Conservation (phyloP, 805 yeast genomes). For the Metschnikowia baotianmanensis region DNA sequence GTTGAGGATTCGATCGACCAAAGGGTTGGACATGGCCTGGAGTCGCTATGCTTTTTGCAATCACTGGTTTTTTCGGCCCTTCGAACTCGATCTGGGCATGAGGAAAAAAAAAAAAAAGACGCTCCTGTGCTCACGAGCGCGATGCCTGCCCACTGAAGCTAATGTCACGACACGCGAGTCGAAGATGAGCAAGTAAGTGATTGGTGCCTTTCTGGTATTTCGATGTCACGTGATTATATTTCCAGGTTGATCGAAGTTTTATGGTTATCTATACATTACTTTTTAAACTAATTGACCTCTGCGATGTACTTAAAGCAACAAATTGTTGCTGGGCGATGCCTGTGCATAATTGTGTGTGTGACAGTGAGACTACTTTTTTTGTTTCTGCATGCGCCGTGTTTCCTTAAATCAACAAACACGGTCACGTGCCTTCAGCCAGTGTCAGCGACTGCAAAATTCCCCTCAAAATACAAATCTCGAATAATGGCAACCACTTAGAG, state of each 20-base stretch:
- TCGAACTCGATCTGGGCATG: background rate
- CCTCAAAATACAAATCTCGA: too few relatives aligned
- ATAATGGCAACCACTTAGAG: too few relatives aligned
- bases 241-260: too few relatives aligned
- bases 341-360: background rate
- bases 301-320: too few relatives aligned
- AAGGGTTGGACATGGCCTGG: conserved; percentile 40
- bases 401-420: background rate
- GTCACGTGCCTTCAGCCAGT: too few relatives aligned
- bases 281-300: too few relatives aligned
- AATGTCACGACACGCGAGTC: background rate
- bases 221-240: too few relatives aligned
- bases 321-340: background rate
- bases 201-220: too few relatives aligned
- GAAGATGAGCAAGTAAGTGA: background rate
- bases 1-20: conserved; percentile 58
- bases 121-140: conserved; percentile 1
- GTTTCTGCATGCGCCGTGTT: background rate
- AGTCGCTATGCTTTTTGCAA: background rate
- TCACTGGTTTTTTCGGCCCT: background rate
- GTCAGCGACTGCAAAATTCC: too few relatives aligned
- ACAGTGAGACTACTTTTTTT: background rate
- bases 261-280: too few relatives aligned
- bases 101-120: background rate
- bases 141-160: conserved; percentile 2